phyloP scores from a whole-genome alignment of 179 eudicot genomes.

The Silene coronaria region DNA sequence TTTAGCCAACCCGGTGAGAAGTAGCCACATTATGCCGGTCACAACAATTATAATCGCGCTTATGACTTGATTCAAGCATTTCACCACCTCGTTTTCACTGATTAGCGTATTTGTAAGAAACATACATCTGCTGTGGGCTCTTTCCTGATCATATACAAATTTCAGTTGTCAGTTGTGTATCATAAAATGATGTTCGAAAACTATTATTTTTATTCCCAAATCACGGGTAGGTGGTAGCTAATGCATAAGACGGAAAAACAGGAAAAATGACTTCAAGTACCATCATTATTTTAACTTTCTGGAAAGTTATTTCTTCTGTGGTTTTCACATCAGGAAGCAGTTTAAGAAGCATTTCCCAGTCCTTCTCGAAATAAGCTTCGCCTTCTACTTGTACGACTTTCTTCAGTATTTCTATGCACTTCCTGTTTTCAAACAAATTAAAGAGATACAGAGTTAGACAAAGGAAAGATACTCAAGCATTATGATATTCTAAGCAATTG shows the following conservation, averaged over 20 bases:
- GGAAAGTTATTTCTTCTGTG: neutral
- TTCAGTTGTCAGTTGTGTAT: neutral
- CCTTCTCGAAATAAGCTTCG: neutral
- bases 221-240: too few species aligned
- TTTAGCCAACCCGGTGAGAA: conserved; percentile 16
- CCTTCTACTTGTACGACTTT: neutral
- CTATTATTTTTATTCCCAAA: too few species aligned
- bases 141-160: neutral
- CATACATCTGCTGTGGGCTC: conserved; percentile 9
- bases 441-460: too few species aligned
- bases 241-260: neutral
- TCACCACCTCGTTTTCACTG: conserved; percentile 5
- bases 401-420: neutral
- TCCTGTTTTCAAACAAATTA: neutral
- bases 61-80: conserved; percentile 11
- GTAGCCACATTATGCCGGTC: conserved; percentile 15
- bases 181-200: too few species aligned
- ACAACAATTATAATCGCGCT: neutral
- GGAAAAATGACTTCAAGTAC: neutral
- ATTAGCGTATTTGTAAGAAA: conserved; percentile 17
- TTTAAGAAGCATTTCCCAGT: neutral
- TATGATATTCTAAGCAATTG: too few species aligned
- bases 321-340: neutral
- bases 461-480: too few species aligned
- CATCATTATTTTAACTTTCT: neutral